Evolutionary conservation across 169 alveolate genomes (phyloP), one percentile per base, ranked within the genome.

Genomic region (Plasmodium cynomolgi): DNA sequence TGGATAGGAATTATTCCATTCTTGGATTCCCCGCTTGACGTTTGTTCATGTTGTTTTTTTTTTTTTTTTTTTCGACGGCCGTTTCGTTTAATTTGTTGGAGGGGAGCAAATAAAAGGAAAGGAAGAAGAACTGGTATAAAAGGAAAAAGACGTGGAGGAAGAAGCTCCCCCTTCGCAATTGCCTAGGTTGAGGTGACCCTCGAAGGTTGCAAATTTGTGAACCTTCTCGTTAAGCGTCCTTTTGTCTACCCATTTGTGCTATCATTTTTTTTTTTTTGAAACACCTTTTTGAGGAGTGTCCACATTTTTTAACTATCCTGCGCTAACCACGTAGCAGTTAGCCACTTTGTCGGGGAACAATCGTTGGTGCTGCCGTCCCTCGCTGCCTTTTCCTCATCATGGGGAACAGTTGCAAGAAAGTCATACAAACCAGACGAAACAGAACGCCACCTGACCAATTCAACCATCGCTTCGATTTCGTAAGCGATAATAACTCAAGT

Each of bases 381-480:
- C 58, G 17, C 17, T 44, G 3, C 77, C 77, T 62, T 20, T n/a
- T 62, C 34, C 34, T 1, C 77, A 84, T n/a, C 37, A 88, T 88
- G 94, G 94, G 94, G 37, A 88, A 88, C 82, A 62, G 94, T 23
- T 88, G 94, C 56, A 77, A 79, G 74, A 88, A 88, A 58, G 50
- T 79, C 31, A 39, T 77, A 26, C 23, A 81, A 71, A 72, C 81
- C 82, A 79, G 58, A 50, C 29, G 56, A 11, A 68, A 39, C n/a
- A 58, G 74, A 58, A 56, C 34, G 5, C 54, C 75, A 0, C 20
- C 62, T 44, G 83, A 88, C n/a, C 41, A 58, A 17, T 56, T 44
- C 58, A 80, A 88, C 34, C 39, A 88, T 7, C 44, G 75, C 20
- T 88, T 88, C 41, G 72, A 54, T 79, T 79, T 79, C 39, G 34